Percentiles rank a stretch among this genome's conserved stretches.
phyloP scores from a whole-genome alignment of 257 asterid species.

The Solanum boliviense region DNA sequence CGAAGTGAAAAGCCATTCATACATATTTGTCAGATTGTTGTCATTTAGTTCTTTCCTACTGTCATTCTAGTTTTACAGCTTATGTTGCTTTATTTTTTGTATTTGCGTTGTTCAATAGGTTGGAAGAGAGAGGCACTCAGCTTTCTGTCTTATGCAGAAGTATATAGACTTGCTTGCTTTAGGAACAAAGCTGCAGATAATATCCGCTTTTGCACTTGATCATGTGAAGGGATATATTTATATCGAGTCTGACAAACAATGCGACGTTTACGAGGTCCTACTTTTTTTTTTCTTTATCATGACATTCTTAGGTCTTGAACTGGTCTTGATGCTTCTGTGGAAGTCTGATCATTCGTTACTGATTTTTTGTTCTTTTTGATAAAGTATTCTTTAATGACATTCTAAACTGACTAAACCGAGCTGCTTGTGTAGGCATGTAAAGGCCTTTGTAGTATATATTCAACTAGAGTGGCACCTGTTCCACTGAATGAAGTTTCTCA shows the following conservation, averaged over 20 bases:
- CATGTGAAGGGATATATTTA: conserved; percentile 70
- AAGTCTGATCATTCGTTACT: neutral
- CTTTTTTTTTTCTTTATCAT: neutral
- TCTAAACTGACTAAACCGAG: neutral
- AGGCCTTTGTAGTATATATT: conserved; percentile 59
- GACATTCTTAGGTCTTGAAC: neutral
- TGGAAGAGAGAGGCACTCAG: conserved; percentile 89
- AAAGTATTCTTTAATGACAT: neutral
- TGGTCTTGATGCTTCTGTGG: neutral
- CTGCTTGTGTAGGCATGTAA: conserved; percentile 58
- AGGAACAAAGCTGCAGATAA: conserved; percentile 64
- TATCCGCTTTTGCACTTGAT: conserved; percentile 83
- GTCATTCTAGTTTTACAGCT: neutral
- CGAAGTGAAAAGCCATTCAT: neutral
- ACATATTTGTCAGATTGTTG: neutral
- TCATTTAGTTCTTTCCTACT: neutral
- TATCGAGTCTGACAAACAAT: conserved; percentile 76
- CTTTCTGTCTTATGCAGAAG: conserved; percentile 93
- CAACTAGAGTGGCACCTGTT: conserved; percentile 49
- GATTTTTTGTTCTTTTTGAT: neutral
- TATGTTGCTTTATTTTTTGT: neutral
- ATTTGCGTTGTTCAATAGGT: conserved; percentile 31
- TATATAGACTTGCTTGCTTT: conserved; percentile 48
- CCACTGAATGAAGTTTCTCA: conserved; percentile 55
- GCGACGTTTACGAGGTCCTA: conserved; percentile 69